These are phyloP conservation scores for Lineolata rhizophorae DNA, from an alignment of 495 filamentous ascomycete genomes.

Conservation along the genomic window DNA sequence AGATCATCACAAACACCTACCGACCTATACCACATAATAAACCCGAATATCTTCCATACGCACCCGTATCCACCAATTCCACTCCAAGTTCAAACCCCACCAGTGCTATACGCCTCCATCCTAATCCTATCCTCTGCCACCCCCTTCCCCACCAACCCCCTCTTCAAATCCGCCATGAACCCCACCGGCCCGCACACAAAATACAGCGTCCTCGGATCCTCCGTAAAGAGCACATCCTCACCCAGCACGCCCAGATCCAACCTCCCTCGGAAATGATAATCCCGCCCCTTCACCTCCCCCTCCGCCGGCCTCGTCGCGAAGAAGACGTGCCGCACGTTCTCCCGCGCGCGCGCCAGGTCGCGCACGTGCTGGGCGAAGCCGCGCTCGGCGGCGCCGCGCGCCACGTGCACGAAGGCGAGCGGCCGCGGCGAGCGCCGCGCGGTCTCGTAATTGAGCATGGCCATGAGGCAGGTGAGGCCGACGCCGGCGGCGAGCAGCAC, in stretches of 20 bases:
- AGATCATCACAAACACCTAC: too few relatives aligned
- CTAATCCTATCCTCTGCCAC: conserved; percentile 32
- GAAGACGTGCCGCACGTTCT: conserved; percentile 19
- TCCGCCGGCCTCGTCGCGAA: conserved; percentile 20
- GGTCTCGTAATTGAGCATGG: conserved; percentile 39
- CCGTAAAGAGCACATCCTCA: conserved; percentile 27
- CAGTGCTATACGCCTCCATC: conserved; percentile 48
- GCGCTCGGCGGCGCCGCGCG: conserved; percentile 22
- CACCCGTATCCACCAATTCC: too few relatives aligned
- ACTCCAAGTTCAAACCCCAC: too few relatives aligned
- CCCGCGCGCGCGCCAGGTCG: conserved; percentile 19
- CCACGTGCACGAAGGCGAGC: conserved; percentile 41
- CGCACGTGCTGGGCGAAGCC: conserved; percentile 32
- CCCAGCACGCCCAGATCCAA: conserved; percentile 32
- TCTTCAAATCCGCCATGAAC: conserved; percentile 40
- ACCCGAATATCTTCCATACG: too few relatives aligned
- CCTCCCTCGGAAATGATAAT: conserved; percentile 33
- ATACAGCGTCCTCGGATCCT: conserved; percentile 33
- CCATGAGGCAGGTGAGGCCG: conserved; percentile 43
- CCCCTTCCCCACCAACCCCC: conserved; percentile 25
- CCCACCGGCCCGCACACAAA: conserved; percentile 43
- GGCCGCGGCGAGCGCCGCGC: conserved; percentile 21
- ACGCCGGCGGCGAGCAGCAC: conserved; percentile 51
- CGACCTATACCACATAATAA: too few relatives aligned
- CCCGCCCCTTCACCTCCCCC: conserved; percentile 26